Evolutionary conservation across 805 yeast genomes (phyloP).

Genomic region (Wickerhamomyces hampshirensis): DNA sequence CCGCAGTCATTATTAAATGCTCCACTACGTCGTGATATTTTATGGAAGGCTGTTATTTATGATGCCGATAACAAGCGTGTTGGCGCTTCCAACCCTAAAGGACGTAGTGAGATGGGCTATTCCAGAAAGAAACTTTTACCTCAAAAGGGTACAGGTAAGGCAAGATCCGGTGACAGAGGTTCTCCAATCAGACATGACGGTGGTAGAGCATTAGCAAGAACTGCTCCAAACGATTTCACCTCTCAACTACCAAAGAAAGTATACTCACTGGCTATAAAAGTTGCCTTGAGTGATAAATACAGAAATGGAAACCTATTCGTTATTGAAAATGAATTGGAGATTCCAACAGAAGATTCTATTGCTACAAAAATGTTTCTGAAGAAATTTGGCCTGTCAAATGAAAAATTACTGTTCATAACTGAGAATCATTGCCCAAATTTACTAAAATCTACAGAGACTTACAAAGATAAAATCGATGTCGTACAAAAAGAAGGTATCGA

Average conservation of each 20-base stretch:
- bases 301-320: constrained; percentile 67
- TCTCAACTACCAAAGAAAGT: constrained; percentile 70
- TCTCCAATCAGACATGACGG: constrained; percentile 91
- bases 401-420: constrained; percentile 65
- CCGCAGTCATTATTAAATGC: constrained; percentile 63
- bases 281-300: constrained; percentile 80
- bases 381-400: constrained; percentile 43
- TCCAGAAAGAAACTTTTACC: constrained; percentile 77
- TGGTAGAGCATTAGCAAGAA: constrained; percentile 83
- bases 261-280: constrained; percentile 70
- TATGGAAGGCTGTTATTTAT: constrained; percentile 91
- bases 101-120: constrained; percentile 81
- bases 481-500: constrained; percentile 72
- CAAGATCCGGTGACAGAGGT: constrained; percentile 94
- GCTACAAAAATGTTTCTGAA: constrained; percentile 47
- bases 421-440: constrained; percentile 55
- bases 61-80: constrained; percentile 89
- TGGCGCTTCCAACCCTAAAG: constrained; percentile 82
- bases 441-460: constrained; percentile 49
- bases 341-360: constrained; percentile 33
- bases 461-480: constrained; percentile 54
- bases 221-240: constrained; percentile 85
- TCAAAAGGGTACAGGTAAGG: constrained; percentile 93
- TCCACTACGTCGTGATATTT: constrained; percentile 83
- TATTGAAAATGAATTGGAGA: constrained; percentile 44